These are phyloP conservation scores for Anastatica hierochuntica DNA, from an alignment of 345 rosid species.

Conservation along the genomic window DNA sequence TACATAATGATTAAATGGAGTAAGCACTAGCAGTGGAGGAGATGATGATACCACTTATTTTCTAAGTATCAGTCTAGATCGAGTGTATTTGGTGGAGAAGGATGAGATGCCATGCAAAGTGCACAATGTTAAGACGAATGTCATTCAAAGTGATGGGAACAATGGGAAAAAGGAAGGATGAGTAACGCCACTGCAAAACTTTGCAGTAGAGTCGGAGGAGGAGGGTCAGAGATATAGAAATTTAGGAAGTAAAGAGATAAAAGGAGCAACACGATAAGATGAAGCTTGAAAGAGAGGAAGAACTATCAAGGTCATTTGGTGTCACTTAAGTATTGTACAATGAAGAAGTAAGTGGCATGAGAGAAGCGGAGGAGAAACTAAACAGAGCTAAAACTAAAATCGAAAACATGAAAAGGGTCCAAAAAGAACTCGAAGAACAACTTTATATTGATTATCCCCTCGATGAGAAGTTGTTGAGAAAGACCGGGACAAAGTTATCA, in stretches of 20 bases:
- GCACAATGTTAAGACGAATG: no score
- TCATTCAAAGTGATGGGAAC: no score
- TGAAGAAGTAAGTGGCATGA: slow-evolving; percentile 19
- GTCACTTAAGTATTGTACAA: slow-evolving; percentile 22
- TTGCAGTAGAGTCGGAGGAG: no score
- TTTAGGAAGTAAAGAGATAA: slow-evolving; percentile 24
- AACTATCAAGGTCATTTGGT: slow-evolving; percentile 19
- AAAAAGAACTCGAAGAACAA: slow-evolving; percentile 24
- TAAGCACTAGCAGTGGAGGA: no score
- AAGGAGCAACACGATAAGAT: slow-evolving; percentile 4
- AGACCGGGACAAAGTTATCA: slow-evolving; percentile 26
- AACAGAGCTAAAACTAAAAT: slow-evolving; percentile 20
- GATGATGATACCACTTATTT: no score
- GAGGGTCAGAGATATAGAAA: slow-evolving; percentile 20
- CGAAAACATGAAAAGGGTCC: slow-evolving; percentile 17
- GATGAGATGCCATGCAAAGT: no score
- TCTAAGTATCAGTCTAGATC: no score
- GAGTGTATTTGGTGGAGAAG: no score
- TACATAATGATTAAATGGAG: no score
- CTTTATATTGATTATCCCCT: slow-evolving; percentile 13
- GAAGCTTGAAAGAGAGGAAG: slow-evolving; percentile 31
- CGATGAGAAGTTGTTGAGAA: slow-evolving; percentile 12
- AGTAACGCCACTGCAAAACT: no score
- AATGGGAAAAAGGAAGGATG: no score
- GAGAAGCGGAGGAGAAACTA: slow-evolving; percentile 16